Base-by-base conservation (phyloP, 2,329 filamentous ascomycete species). In the Cytospora schulzeri region DNA sequence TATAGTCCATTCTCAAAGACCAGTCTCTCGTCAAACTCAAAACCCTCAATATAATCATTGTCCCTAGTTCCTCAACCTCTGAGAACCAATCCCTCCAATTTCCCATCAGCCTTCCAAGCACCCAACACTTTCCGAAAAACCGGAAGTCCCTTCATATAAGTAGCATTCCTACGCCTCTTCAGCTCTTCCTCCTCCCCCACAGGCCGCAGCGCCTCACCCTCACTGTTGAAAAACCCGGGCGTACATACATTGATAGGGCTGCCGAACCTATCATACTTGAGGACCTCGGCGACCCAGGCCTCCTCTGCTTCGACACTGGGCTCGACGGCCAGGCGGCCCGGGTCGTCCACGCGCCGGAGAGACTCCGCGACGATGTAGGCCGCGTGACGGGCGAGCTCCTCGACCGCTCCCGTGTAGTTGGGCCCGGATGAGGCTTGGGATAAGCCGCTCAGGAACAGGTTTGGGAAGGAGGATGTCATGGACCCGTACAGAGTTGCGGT, bases 381-480 rank as follows among this genome's bases (percentile, higher is more conserved):
- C 17, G 64, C 33, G 15, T 68, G 67, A 19, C 75, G 68, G 0
- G 78, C 79, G 33, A 84, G 76, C 11, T 73, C 71, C 12, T 73
- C 71, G 1, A 77, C 74, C 9, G 83, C 56, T 60, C 38, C 33
- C 0, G 53, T 60, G 26, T 62, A 45, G 59, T 63, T 69, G n/a
- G 60, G 58, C n/a, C 52, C 66, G 4, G 38, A 29, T 17, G 52
- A 63, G 2, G 62, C 29, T 33, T 71, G 67, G 17, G 14, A 52
- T 26, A 56, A 29, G 19, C 68, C 66, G 1, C 62, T 24, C 33
- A 69, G 68, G 52, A 72, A 62, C 3, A 71, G 26, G 48, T 70
- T 71, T 28, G 71, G 71, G 31, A 71, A 71, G 4, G 57, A 69
- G 29, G 50, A 54, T 19, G 57, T 69, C 38, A 57, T 53, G 15